Evolutionary conservation across 1,284 basidiomycete genomes (phyloP).

Genomic region (Lentinula novae-zelandiae): DNA sequence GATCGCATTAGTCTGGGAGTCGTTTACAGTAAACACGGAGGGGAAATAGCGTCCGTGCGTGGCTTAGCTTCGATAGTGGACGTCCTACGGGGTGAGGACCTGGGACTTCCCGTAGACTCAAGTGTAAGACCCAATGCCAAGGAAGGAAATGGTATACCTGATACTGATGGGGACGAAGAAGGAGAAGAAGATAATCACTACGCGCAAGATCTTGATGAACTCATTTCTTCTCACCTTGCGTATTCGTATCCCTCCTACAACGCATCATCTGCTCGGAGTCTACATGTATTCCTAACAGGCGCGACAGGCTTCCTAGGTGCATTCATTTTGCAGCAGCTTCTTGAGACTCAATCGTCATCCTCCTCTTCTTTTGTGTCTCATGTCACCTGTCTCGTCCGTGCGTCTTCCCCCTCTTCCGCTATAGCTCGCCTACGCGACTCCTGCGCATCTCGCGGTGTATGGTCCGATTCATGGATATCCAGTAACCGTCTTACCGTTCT

Average conservation of each 20-base stretch:
- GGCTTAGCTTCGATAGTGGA: conserved; percentile 85
- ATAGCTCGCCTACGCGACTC: conserved; percentile 72
- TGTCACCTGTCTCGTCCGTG: conserved; percentile 91
- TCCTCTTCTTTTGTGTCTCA: conserved; percentile 64
- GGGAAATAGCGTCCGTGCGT: conserved; percentile 82
- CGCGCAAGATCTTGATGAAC: conserved; percentile 71
- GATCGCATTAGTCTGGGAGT: conserved; percentile 73
- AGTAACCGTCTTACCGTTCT: conserved; percentile 77
- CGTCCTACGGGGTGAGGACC: conserved; percentile 71
- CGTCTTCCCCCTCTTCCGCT: conserved; percentile 61
- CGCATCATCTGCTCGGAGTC: conserved; percentile 47
- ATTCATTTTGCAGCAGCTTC: conserved; percentile 84
- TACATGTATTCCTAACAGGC: conserved; percentile 93
- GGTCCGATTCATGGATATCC: conserved; percentile 86
- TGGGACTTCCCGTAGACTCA: conserved; percentile 49
- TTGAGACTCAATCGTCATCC: conserved; percentile 30
- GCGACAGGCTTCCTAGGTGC: conserved; percentile 97
- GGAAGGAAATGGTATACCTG: conserved; percentile 22
- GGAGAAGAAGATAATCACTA: conserved; percentile 40
- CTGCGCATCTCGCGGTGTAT: conserved; percentile 84
- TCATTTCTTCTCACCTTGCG: conserved; percentile 55
- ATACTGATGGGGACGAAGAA: neutral
- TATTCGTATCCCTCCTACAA: conserved; percentile 55
- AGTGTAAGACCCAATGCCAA: conserved; percentile 21
- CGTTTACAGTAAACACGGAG: conserved; percentile 53